These are phyloP conservation scores for Phoma sp. DNA, from an alignment of 2,329 filamentous ascomycete genomes.

Conservation along the genomic window DNA sequence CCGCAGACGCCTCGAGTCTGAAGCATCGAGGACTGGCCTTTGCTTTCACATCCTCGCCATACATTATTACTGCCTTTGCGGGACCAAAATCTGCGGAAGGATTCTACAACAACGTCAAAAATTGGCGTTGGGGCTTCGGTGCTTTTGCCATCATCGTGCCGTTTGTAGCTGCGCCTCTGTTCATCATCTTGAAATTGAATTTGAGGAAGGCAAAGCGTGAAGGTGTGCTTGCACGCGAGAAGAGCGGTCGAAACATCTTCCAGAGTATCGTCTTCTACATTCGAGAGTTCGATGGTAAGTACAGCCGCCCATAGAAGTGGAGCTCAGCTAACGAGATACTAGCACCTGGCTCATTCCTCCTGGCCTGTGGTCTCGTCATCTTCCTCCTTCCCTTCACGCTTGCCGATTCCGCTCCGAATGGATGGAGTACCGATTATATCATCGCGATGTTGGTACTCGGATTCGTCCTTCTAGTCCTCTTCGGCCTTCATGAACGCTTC, in stretches of 20 bases:
- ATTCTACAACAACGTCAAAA: constrained; percentile 51
- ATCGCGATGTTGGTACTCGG: constrained; percentile 60
- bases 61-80: constrained; percentile 24
- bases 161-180: constrained; percentile 64
- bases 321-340: constrained; percentile 22
- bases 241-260: constrained; percentile 52
- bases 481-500: constrained; percentile 60
- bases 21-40: constrained; percentile 62
- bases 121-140: constrained; percentile 68
- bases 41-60: constrained; percentile 49
- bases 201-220: constrained; percentile 63
- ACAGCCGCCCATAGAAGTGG: too few relatives aligned
- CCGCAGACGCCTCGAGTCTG: constrained; percentile 69
- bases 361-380: constrained; percentile 54
- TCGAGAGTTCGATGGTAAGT: constrained; percentile 55
- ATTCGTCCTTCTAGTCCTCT: constrained; percentile 54
- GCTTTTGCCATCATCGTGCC: constrained; percentile 70
- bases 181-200: constrained; percentile 56
- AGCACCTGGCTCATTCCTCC: constrained; percentile 53
- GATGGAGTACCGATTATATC: constrained; percentile 60
- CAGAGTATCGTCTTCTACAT: constrained; percentile 51
- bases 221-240: constrained; percentile 56
- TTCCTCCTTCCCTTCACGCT: constrained; percentile 60
- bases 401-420: constrained; percentile 52
- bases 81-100: constrained; percentile 36